Evolutionary conservation across 2,329 filamentous ascomycete species (phyloP).

Genomic region (Whalleya microplaca): DNA sequence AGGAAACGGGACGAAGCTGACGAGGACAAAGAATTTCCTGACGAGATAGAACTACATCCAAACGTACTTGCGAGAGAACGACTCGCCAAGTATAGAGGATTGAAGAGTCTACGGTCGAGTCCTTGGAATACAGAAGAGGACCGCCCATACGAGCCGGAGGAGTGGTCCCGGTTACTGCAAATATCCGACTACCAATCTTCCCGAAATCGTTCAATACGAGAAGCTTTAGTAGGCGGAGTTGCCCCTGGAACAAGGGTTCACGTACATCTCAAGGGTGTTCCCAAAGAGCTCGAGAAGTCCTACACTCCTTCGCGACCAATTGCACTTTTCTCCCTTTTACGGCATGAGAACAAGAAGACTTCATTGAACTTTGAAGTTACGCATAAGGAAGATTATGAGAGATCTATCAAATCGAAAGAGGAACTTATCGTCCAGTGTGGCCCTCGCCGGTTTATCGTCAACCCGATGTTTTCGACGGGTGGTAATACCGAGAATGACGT

Average conservation of each 20-base stretch:
- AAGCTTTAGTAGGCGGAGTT: slow-evolving; percentile 88
- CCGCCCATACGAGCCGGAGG: slow-evolving; percentile 81
- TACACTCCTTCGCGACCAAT: slow-evolving; percentile 63
- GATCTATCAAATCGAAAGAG: slow-evolving; percentile 87
- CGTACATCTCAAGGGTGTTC: slow-evolving; percentile 67
- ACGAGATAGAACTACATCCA: slow-evolving; percentile 93
- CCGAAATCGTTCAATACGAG: slow-evolving; percentile 74
- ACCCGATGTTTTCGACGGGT: slow-evolving; percentile 86
- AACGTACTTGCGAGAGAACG: slow-evolving; percentile 85
- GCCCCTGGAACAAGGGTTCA: slow-evolving; percentile 81
- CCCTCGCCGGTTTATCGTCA: slow-evolving; percentile 81
- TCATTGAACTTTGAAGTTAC: slow-evolving; percentile 89
- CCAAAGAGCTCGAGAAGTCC: slow-evolving; percentile 47
- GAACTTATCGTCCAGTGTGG: slow-evolving; percentile 92
- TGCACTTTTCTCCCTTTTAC: slow-evolving; percentile 81
- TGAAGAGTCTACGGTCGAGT: slow-evolving; percentile 89
- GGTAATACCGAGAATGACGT: slow-evolving; percentile 95
- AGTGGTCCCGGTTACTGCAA: slow-evolving; percentile 84
- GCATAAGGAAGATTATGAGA: slow-evolving; percentile 74
- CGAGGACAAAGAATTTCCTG: slow-evolving; percentile 93
- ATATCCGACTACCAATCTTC: slow-evolving; percentile 89
- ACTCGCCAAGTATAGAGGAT: slow-evolving; percentile 81
- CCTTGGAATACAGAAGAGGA: slow-evolving; percentile 91
- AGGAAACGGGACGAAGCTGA: slow-evolving; percentile 79
- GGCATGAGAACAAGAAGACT: slow-evolving; percentile 94